These are phyloP conservation scores for Cladophialophora bantiana DNA, from an alignment of 2,329 filamentous ascomycete species.

Conservation along the genomic window DNA sequence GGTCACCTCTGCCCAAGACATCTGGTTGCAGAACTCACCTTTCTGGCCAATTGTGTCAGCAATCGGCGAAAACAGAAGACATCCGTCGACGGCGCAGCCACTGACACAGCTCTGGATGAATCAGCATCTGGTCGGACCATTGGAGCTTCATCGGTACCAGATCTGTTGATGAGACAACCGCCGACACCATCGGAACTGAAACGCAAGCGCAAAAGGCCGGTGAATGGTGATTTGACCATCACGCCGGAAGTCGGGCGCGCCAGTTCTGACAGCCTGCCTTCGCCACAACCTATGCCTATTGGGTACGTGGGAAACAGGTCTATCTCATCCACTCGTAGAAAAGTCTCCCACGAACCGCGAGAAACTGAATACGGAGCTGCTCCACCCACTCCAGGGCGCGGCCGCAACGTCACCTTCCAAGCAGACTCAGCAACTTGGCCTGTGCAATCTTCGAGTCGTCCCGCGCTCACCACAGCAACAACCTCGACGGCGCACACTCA, in stretches of 20 bases:
- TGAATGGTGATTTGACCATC: conserved; percentile 35
- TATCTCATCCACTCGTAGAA: conserved; percentile 25
- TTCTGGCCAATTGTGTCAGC: conserved; percentile 72
- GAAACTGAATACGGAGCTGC: conserved; percentile 1
- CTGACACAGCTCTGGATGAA: not conserved
- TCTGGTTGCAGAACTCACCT: conserved; percentile 77
- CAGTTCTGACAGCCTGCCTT: conserved; percentile 25
- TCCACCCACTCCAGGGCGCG: conserved; percentile 16
- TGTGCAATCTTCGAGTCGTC: not conserved
- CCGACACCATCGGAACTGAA: conserved; percentile 34
- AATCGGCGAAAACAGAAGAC: conserved; percentile 51
- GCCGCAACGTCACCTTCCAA: conserved; percentile 30
- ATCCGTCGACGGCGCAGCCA: conserved; percentile 6
- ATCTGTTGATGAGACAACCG: conserved; percentile 34
- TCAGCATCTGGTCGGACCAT: not conserved
- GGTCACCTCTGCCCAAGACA: conserved; percentile 88
- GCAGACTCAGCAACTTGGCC: conserved; percentile 6
- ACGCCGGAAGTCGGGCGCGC: conserved; percentile 30
- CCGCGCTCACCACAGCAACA: not conserved
- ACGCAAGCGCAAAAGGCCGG: conserved; percentile 52
- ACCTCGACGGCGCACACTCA: not conserved
- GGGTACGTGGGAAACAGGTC: conserved; percentile 32
- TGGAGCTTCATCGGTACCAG: conserved; percentile 1
- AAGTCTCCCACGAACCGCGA: conserved; percentile 29
- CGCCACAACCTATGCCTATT: conserved; percentile 22